Evolutionary conservation across 768 basidiomycete genomes (phyloP), one percentile per base, ranked within the genome.

Genomic region (Tubosaeta sp.): DNA sequence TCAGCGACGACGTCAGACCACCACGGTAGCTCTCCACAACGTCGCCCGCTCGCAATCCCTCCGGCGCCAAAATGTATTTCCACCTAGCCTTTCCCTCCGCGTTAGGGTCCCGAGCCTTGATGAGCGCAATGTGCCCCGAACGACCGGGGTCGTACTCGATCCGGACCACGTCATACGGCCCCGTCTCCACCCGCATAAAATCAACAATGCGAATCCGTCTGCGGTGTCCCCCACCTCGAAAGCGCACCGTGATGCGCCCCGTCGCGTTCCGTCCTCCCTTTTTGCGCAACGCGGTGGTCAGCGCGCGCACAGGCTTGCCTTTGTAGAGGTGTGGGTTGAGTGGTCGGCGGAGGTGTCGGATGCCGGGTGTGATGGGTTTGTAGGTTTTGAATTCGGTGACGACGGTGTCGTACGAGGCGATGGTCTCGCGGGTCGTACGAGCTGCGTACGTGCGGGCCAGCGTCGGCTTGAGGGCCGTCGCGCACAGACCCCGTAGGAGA

Each of bases 71-170:
- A 62, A 99, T 94, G 66, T 99, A 99, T 62, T 83, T 87, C 84
- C 87, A 95, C 59, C 73, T 77, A 53, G 78, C 73, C 53, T 51
- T 67, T 1, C 81, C 86, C 53, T 77, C 73, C 29, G 79, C 75
- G 9, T 64, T 65, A 4, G 76, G 66, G 57, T 83, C 74, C 44
- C 84, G 75, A 63, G 81, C 85, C 64, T 77, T 77, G 63, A 97
- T 65, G 53, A 99, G 79, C 2, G 96, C 95, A 63, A 99, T 95
- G 67, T 99, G 96, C 7, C 90, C 92, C 31, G 86, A 89, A 39
- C 96, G 79, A 4, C 89, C 89, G 0, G 96, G 96, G 73, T 98
- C 96, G 63, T 95, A 99, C 72, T 98, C 96, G 58, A 99, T 90
- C 42, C 96, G 81, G 4, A 94, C 79, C 40, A 98, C 93, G 58